Conservation (phyloP, 2,329 filamentous ascomycete species). For the Fusarium virguliforme region DNA sequence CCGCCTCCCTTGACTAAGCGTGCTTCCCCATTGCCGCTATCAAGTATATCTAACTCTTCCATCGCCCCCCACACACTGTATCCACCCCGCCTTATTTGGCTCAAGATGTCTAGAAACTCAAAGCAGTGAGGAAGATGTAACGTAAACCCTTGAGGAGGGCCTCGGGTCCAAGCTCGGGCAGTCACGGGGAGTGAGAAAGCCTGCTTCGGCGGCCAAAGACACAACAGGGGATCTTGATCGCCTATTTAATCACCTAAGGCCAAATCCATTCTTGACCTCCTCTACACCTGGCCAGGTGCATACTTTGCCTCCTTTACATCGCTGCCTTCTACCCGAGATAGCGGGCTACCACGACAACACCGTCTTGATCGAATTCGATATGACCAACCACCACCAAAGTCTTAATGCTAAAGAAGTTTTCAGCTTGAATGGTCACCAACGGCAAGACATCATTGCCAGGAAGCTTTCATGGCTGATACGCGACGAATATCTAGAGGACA, state of each 20-base stretch:
- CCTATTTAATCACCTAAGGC: background rate
- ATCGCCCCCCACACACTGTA: no score
- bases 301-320: background rate
- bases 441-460: no score
- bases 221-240: background rate
- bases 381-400: background rate
- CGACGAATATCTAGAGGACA: background rate
- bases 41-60: background rate
- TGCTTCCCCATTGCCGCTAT: background rate
- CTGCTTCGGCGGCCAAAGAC: background rate
- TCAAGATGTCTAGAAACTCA: background rate
- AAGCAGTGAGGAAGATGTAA: background rate
- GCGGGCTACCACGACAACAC: no score
- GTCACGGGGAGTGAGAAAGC: background rate
- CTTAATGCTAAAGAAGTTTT: background rate
- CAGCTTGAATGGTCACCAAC: background rate
- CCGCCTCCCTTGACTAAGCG: background rate
- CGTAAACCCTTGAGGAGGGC: background rate
- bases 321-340: no score
- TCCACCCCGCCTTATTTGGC: no score
- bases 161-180: background rate
- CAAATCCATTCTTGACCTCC: background rate
- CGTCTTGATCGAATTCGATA: background rate
- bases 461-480: background rate
- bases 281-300: background rate